Evolutionary conservation across 2,329 filamentous ascomycete species (phyloP).

Genomic region (Xylaria sp.): DNA sequence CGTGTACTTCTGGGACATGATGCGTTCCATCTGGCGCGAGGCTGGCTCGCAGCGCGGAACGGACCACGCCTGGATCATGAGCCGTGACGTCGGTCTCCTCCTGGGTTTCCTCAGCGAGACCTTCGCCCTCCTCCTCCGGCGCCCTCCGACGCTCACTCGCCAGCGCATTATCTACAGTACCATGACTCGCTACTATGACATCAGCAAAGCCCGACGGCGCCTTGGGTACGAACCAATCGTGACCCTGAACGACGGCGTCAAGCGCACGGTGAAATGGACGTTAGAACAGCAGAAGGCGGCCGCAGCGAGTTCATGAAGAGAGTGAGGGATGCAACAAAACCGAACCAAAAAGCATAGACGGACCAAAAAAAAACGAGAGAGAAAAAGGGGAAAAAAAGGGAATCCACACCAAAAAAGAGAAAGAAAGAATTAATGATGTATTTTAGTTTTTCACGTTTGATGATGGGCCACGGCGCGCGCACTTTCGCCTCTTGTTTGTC

Average conservation of each 20-base stretch:
- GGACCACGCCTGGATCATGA: conserved; percentile 51
- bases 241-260: conserved; percentile 58
- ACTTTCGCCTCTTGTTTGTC: background rate
- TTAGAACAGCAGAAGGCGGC: conserved; percentile 46
- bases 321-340: background rate
- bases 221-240: conserved; percentile 66
- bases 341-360: background rate
- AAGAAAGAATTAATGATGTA: background rate
- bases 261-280: conserved; percentile 50
- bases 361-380: background rate
- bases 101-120: conserved; percentile 52
- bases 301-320: conserved; percentile 18
- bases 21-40: conserved; percentile 67
- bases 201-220: conserved; percentile 65
- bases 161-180: conserved; percentile 61
- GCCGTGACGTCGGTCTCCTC: conserved; percentile 45
- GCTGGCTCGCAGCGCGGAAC: conserved; percentile 50
- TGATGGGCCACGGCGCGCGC: conserved; percentile 12
- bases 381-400: background rate
- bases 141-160: conserved; percentile 52
- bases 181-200: conserved; percentile 75
- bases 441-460: conserved; percentile 7
- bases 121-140: conserved; percentile 44
- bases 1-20: conserved; percentile 87
- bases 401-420: background rate